Percentiles rank a stretch among this genome's conserved stretches.
Conservation (phyloP, 768 basidiomycete genomes). For the Neoboletus subvelutipes region DNA sequence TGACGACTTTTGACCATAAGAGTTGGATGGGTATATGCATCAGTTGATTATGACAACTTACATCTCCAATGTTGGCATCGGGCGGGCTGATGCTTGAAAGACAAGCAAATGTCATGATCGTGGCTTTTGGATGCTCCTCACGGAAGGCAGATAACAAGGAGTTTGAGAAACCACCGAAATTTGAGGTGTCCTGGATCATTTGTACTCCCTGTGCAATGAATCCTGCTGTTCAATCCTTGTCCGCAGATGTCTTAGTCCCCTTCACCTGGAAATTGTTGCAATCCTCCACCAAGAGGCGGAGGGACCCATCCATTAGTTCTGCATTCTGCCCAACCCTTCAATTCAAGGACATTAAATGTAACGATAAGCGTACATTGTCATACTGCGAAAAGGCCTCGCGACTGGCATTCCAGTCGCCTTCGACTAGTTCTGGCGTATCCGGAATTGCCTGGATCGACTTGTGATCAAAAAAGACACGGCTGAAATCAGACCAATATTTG, state of each 20-base stretch:
- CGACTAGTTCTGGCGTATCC: slow-evolving; percentile 48
- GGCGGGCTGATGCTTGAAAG: slow-evolving; percentile 46
- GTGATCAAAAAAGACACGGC: slow-evolving; percentile 57
- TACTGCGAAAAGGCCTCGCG: slow-evolving; percentile 51
- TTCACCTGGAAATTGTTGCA: slow-evolving; percentile 71
- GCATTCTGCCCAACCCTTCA: slow-evolving; percentile 43
- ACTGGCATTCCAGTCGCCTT: slow-evolving; percentile 57
- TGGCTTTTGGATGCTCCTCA: slow-evolving; percentile 68
- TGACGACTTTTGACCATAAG: slow-evolving; percentile 28
- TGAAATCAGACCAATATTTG: slow-evolving; percentile 54
- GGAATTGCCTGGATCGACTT: slow-evolving; percentile 64
- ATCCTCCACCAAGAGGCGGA: slow-evolving; percentile 71
- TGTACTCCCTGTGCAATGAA: slow-evolving; percentile 58
- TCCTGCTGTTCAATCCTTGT: not conserved
- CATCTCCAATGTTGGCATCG: slow-evolving; percentile 41
- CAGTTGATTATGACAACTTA: slow-evolving; percentile 31
- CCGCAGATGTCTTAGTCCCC: not conserved
- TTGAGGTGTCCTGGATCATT: slow-evolving; percentile 56
- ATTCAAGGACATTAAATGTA: not conserved
- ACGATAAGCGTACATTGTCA: slow-evolving; percentile 47
- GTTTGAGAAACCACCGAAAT: slow-evolving; percentile 65
- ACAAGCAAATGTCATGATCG: slow-evolving; percentile 55
- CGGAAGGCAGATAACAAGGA: slow-evolving; percentile 59
- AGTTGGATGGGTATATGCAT: slow-evolving; percentile 2
- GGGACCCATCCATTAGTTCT: slow-evolving; percentile 66